Base-by-base conservation (phyloP, 2,329 filamentous ascomycete genomes). In the Botrytis squamosa region DNA sequence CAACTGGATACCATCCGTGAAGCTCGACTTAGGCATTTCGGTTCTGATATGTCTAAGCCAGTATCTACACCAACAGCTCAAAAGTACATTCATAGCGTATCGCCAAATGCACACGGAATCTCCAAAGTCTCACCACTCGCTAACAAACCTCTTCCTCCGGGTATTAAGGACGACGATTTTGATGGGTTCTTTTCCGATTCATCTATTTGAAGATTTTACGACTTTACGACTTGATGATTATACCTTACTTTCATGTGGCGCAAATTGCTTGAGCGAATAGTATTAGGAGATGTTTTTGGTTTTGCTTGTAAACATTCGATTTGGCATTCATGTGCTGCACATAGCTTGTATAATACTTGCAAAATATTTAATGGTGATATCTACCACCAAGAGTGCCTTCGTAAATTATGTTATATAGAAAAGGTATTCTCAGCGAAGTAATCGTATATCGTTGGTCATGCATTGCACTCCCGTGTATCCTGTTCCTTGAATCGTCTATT, bases 131-230 rank as follows among this genome's bases (percentile, higher is more conserved):
- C 36, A 20, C 65, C 46, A 16, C 33, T 67, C 16, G 8, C 46
- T 29, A 52, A 55, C 4, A 67, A 40, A 8, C 36, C 65, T 40
- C 65, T 67, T 16, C 46, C 65, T 16, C 25, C 18, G 8, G 46
- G 65, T 40, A 40, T 55, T 1, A 55, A 52, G 33, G 65, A 67
- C 22, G 65, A 67, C 5, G 46, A 55, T 55, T 55, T 67, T 29
- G 65, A 67, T 40, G 65, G 65, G 29, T 55, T 67, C 16, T 67
- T 67, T n/a, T 67, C 46, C 14, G 65, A 55, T 67, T 67, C 4
- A 14, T 67, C 16, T n/a, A 55, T 40, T 40, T 55, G 33, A 55
- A 6, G 4, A 40, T 22, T 67, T 55, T 29, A 52, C 16, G 38
- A n/a, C 14, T 67, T 67, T 14, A 52, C 25, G 38, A n/a, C 38